Evolutionary conservation across 257 asterid genomes (phyloP).

Genomic region (Fraxinus cuspidata): DNA sequence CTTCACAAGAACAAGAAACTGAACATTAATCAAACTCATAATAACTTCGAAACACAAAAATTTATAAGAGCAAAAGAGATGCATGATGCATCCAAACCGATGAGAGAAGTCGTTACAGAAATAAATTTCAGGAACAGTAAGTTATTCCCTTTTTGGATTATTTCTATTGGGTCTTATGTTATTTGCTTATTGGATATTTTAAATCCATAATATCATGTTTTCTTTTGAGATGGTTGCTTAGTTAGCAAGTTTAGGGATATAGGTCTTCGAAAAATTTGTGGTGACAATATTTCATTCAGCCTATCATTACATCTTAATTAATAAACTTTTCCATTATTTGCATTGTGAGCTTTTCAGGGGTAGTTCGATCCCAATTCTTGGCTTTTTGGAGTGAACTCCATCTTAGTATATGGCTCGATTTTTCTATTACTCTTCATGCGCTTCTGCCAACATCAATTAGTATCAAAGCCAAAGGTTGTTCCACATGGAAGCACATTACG

Average conservation of each 20-base stretch:
- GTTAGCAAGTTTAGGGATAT: background rate
- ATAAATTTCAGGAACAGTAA: background rate
- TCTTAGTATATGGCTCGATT: background rate
- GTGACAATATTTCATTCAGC: background rate
- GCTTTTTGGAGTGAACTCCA: background rate
- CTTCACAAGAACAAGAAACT: constrained; percentile 46
- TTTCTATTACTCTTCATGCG: background rate
- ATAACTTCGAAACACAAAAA: background rate
- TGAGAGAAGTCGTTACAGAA: background rate
- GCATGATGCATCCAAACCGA: background rate
- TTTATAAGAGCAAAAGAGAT: constrained; percentile 8
- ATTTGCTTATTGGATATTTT: background rate
- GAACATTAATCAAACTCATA: constrained; percentile 11
- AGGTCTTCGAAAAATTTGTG: background rate
- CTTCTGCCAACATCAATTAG: background rate
- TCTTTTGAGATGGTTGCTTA: background rate
- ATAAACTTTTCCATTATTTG: background rate
- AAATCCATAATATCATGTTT: background rate
- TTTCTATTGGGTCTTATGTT: background rate
- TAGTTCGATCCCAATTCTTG: background rate
- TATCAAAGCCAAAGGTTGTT: background rate
- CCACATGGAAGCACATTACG: too few species aligned
- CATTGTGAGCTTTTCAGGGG: background rate
- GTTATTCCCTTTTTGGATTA: background rate
- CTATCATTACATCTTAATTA: background rate